phyloP scores from a whole-genome alignment of 164 flowering plant species.

The Amborella trichopoda region DNA sequence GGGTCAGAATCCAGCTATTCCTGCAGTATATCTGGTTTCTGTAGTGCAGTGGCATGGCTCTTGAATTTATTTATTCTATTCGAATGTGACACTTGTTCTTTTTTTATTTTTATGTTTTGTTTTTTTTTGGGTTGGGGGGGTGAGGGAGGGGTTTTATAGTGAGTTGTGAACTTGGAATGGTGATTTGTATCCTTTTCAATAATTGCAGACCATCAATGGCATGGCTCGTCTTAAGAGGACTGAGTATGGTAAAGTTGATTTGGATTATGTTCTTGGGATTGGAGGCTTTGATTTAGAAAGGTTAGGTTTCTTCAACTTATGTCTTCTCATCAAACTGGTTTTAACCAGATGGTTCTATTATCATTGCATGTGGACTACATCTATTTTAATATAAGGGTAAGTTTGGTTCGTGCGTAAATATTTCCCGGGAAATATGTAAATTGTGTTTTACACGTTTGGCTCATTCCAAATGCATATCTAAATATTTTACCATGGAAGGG shows the following conservation, averaged over 20 bases:
- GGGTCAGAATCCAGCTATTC: conserved; percentile 33
- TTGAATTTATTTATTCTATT: too few species aligned
- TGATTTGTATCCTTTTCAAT: background rate
- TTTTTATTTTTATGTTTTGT: background rate
- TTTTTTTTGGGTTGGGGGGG: background rate
- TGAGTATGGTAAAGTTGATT: conserved; percentile 78
- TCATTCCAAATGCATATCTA: too few species aligned
- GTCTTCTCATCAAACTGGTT: background rate
- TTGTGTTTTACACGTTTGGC: too few species aligned
- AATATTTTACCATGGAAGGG: too few species aligned
- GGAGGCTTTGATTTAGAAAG: conserved; percentile 99
- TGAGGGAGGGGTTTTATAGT: background rate
- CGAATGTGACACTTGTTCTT: background rate
- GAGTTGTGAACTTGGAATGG: background rate
- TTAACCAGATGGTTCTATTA: too few species aligned
- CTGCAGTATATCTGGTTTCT: too few species aligned
- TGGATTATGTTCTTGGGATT: conserved; percentile 97
- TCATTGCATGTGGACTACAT: too few species aligned
- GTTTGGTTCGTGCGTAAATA: too few species aligned
- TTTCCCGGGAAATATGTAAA: too few species aligned
- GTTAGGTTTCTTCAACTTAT: conserved; percentile 19
- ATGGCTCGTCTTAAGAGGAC: conserved; percentile 76
- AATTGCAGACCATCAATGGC: conserved; percentile 53
- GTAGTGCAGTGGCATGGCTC: too few species aligned
- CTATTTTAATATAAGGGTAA: too few species aligned